These are phyloP conservation scores for Eimeria acervulina DNA, from an alignment of 169 alveolate species.

Conservation along the genomic window DNA sequence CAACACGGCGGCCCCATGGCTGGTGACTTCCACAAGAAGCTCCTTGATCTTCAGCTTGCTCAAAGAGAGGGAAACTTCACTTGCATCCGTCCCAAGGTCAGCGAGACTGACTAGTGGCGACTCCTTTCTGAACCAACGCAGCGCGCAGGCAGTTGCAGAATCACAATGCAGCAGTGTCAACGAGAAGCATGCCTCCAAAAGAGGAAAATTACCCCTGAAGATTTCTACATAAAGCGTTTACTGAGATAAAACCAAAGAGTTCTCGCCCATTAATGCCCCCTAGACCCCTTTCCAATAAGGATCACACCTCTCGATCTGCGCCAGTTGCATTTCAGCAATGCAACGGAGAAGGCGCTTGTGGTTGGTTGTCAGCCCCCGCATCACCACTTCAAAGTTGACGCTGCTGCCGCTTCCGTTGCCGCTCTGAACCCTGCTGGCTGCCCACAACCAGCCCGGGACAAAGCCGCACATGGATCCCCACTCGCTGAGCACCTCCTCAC, in stretches of 20 bases:
- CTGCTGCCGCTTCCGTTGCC: constrained; percentile 59
- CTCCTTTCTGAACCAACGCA: constrained; percentile 22
- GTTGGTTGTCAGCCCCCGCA: constrained; percentile 78
- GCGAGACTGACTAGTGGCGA: constrained; percentile 38
- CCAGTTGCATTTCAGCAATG: constrained; percentile 73
- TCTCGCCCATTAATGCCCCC: background rate
- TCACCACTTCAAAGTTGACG: constrained; percentile 78
- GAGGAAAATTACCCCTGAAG: background rate
- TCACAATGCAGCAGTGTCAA: background rate
- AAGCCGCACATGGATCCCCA: constrained; percentile 81
- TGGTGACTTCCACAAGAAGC: constrained; percentile 82
- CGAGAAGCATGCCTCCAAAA: background rate
- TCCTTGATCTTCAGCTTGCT: constrained; percentile 54
- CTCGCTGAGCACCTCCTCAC: constrained; percentile 75
- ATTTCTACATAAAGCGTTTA: background rate
- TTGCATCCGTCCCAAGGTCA: constrained; percentile 50
- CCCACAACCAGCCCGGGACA: constrained; percentile 80
- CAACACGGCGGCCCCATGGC: constrained; percentile 82
- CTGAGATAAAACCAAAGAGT: background rate
- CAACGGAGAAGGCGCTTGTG: constrained; percentile 80
- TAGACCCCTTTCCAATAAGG: background rate
- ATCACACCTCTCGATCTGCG: constrained; percentile 62
- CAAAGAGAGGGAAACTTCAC: constrained; percentile 13
- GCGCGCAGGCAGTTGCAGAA: background rate
- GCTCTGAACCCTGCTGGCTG: constrained; percentile 45